Evolutionary conservation across 164 flowering plant species (phyloP), one percentile per base, ranked within the genome.

Genomic region (Amborella trichopoda): DNA sequence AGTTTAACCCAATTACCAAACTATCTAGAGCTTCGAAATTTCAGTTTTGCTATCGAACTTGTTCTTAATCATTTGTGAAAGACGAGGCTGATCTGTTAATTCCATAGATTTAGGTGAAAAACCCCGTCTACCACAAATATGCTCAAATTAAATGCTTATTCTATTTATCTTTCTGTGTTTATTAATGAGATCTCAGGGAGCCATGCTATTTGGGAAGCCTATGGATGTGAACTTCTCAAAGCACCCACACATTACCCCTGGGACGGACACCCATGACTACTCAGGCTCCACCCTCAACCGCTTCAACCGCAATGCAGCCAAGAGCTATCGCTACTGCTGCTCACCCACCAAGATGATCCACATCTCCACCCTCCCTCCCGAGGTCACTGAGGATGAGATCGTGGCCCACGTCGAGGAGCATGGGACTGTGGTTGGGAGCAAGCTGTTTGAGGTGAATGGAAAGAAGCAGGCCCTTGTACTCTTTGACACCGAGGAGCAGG

Each of bases 311-410:
- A 93, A 93, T 68, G 91, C 94, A 21, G 82, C 91, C 22, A 93
- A 93, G 74, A 88, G 88, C 50, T 88, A 82, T 62, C 81, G 97
- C 2, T 93, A 93, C 66, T 93, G 96, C 67, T 93, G 99, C 57
- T 79, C 97, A 3, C 99, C 99, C 3, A 93, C 99, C 37, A 93
- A 83, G 70, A 88, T 81, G 80, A 83, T 93, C 57, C 99, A 93
- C 71, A 49, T 93, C 21, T 93, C 99, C 26, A 71, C 75, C 41
- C 84, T 93, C 23, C 84, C 91, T 0, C 81, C 76, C 50, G 97
- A 88, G 34, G 55, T 85, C 26, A 75, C 81, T 0, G 99, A 93
- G 54, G 97, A 85, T 26, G 95, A 88, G 46, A 76, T 93, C 32
- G 64, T 75, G 23, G 30, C 57, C 34, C 94, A 74, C 52, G 54